Evolutionary conservation across 1,284 basidiomycete species (phyloP).

Genomic region (Apiotrichum sp.): DNA sequence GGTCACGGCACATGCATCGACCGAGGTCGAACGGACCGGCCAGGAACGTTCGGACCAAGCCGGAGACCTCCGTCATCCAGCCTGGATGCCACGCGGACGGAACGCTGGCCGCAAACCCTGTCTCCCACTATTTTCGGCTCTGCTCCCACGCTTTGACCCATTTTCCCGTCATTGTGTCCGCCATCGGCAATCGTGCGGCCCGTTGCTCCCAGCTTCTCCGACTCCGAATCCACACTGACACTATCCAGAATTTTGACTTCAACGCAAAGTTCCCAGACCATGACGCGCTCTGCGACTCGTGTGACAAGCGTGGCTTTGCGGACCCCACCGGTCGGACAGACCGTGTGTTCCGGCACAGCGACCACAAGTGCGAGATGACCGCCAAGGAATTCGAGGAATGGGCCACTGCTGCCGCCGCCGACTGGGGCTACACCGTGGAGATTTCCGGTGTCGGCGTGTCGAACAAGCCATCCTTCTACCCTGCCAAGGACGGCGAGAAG

Average conservation of each 20-base stretch:
- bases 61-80: too few species aligned
- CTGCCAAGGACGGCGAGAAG: conserved; percentile 25
- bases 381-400: conserved; percentile 67
- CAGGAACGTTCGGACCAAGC: too few species aligned
- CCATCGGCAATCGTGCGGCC: too few species aligned
- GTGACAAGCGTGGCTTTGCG: conserved; percentile 52
- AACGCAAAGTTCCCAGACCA: conserved; percentile 76
- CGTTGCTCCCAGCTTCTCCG: too few species aligned
- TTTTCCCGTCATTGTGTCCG: too few species aligned
- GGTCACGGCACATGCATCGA: too few species aligned
- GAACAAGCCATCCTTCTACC: conserved; percentile 44
- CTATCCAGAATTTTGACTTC: conserved; percentile 52
- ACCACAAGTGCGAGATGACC: conserved; percentile 95
- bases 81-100: too few species aligned
- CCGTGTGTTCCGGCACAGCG: conserved; percentile 59
- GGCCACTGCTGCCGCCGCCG: conserved; percentile 56
- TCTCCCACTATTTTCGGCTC: too few species aligned
- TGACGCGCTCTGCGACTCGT: conserved; percentile 48
- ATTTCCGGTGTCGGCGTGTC: conserved; percentile 43
- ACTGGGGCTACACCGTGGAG: conserved; percentile 59
- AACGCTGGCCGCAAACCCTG: too few species aligned
- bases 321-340: conserved; percentile 71
- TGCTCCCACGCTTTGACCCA: too few species aligned
- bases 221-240: conserved; percentile 5
- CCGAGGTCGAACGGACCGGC: too few species aligned